These are phyloP conservation scores for Macrocybe gigantea DNA, from an alignment of 768 basidiomycete genomes.

Conservation along the genomic window DNA sequence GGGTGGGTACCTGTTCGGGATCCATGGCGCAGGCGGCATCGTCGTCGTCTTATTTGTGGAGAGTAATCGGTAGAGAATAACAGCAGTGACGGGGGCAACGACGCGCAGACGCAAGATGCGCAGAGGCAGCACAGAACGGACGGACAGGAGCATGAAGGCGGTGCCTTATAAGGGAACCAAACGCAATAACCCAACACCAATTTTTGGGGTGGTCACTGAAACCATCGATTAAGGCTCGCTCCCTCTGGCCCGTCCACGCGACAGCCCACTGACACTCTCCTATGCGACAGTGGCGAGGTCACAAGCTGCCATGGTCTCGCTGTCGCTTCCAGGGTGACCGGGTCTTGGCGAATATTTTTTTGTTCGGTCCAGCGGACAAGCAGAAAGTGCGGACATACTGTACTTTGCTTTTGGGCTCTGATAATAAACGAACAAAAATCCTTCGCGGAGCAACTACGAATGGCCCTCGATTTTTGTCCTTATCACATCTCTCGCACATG, in stretches of 20 bases:
- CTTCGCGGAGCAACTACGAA: too few species aligned
- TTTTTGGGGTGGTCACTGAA: too few species aligned
- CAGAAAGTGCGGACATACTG: too few species aligned
- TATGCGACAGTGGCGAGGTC: not conserved
- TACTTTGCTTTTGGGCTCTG: too few species aligned
- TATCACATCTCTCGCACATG: too few species aligned
- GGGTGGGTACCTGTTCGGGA: slow-evolving; percentile 52
- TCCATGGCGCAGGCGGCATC: slow-evolving; percentile 45
- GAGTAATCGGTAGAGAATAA: slow-evolving; percentile 7
- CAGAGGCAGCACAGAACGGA: not conserved
- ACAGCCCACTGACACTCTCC: too few species aligned
- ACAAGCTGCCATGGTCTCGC: not conserved
- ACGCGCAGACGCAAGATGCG: slow-evolving; percentile 14
- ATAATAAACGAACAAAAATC: too few species aligned
- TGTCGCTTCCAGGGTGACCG: not conserved
- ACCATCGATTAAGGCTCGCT: too few species aligned
- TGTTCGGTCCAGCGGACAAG: too few species aligned
- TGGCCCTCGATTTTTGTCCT: too few species aligned
- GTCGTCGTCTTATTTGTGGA: slow-evolving; percentile 6
- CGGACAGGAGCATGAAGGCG: not conserved
- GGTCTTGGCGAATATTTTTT: too few species aligned
- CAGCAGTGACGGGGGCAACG: slow-evolving; percentile 14
- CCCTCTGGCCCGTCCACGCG: too few species aligned
- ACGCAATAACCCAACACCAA: not conserved
- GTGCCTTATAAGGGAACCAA: slow-evolving; percentile 12